Conservation (phyloP, 2,329 filamentous ascomycete species). For the Cordyceps militaris region DNA sequence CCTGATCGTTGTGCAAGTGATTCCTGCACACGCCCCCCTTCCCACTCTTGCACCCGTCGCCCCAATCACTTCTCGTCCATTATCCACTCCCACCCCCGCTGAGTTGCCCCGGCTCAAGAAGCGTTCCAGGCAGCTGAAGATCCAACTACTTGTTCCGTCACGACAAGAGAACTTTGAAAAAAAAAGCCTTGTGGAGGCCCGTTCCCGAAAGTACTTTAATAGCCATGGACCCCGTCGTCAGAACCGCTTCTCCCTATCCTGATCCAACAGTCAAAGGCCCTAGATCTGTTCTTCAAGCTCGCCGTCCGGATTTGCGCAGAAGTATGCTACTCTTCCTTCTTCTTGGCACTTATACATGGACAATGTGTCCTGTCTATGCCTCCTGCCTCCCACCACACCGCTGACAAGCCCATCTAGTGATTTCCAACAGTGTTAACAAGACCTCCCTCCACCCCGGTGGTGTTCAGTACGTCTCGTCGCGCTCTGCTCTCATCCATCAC, state of each 20-base stretch:
- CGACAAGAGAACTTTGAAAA: slow-evolving; percentile 9
- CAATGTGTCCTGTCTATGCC: not conserved
- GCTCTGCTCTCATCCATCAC: slow-evolving; percentile 12
- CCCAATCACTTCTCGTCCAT: slow-evolving; percentile 7
- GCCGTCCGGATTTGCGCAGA: slow-evolving; percentile 34
- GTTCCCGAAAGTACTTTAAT: slow-evolving; percentile 25
- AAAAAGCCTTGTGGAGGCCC: slow-evolving; percentile 13
- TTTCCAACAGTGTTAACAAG: slow-evolving; percentile 69
- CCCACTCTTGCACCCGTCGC: slow-evolving; percentile 1
- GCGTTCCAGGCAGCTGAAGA: slow-evolving; percentile 15
- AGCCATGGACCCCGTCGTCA: slow-evolving; percentile 36
- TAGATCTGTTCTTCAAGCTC: slow-evolving; percentile 31
- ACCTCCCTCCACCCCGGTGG: slow-evolving; percentile 85
- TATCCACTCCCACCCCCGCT: not conserved
- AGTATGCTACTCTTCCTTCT: slow-evolving; percentile 28
- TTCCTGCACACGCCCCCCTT: slow-evolving; percentile 11
- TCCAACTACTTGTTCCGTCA: slow-evolving; percentile 12
- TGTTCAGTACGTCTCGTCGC: slow-evolving; percentile 65
- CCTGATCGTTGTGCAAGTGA: slow-evolving; percentile 1
- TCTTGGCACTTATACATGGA: not conserved
- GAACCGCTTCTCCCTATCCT: slow-evolving; percentile 31
- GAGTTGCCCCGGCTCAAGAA: slow-evolving; percentile 12
- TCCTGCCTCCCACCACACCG: slow-evolving; percentile 4
- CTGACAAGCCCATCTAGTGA: slow-evolving; percentile 34
- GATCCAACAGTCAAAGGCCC: slow-evolving; percentile 34